Base-by-base conservation (phyloP, 2,329 filamentous ascomycete species). In the Colletotrichum endophyticum region DNA sequence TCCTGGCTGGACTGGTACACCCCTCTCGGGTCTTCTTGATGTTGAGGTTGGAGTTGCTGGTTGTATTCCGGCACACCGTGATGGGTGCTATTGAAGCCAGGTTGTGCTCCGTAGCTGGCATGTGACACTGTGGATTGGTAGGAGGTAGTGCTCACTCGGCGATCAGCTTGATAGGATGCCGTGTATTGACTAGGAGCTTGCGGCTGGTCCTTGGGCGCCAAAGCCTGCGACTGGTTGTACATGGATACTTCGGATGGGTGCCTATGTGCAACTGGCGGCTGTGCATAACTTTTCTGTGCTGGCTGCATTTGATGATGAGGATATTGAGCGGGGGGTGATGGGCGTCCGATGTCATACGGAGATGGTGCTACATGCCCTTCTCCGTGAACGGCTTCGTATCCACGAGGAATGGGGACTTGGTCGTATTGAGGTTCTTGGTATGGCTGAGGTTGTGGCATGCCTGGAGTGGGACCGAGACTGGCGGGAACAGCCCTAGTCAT, bases 321-420 rank as follows among this genome's bases (percentile, higher is more conserved):
- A 22, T 76, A 78, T 19, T 64, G 73, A 9, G 56, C 70, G n/a
- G 74, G 62, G 13, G 62, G 66, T 34, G 75, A 56, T 70, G 77
- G 72, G n/a, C 73, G 78, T 15, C 79, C 79, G 13, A 80, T 49
- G 56, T 80, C 78, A 66, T 85, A 84, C 16, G 80, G 80, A 2
- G 82, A 79, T 2, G 81, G 82, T 4, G 79, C 81, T n/a, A 80
- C 66, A 15, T 73, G 78, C 25, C 83, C 85, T 64, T 86, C 85
- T 32, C 83, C 84, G 63, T 85, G 84, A 6, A 86, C 85, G 16
- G 83, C 78, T 8, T 77, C 73, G 61, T 87, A 87, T 15, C 82
- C 81, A 30, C 76, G 78, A 1, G 86, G 86, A 44, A 87, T 86
- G 2, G 86, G 84, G 2, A 87, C 84, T 15, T 80, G 79, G 5